Percentiles rank a stretch among this genome's conserved stretches.
Evolutionary conservation across 768 basidiomycete genomes (phyloP).

Genomic region (Lactifluus pinguis): DNA sequence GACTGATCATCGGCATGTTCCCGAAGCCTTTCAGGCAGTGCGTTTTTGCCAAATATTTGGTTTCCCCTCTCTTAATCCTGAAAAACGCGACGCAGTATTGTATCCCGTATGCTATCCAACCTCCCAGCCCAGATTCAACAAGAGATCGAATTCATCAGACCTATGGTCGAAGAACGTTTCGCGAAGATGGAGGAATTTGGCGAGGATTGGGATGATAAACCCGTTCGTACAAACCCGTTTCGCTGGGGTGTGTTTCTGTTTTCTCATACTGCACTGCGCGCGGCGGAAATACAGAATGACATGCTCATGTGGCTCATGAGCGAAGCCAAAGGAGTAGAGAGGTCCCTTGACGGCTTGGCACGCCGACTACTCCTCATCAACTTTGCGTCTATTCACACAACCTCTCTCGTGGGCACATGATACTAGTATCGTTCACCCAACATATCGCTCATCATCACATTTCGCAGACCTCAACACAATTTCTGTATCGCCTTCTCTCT

Average conservation of each 20-base stretch:
- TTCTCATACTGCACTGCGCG: neutral
- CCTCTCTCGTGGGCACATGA: conserved; percentile 22
- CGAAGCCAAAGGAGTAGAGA: conserved; percentile 26
- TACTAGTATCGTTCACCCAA: neutral
- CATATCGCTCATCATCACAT: neutral
- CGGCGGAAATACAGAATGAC: conserved; percentile 31
- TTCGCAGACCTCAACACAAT: conserved; percentile 24
- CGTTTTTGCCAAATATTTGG: conserved; percentile 15
- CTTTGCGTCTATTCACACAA: conserved; percentile 31
- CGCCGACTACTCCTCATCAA: conserved; percentile 24
- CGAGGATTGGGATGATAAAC: conserved; percentile 21
- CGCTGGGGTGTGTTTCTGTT: no score
- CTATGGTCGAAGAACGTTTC: conserved; percentile 19
- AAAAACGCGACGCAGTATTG: conserved; percentile 8
- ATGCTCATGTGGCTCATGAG: conserved; percentile 40
- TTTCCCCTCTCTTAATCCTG: neutral
- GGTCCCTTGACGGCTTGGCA: conserved; percentile 27
- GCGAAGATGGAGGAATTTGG: conserved; percentile 18
- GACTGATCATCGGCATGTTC: conserved; percentile 25
- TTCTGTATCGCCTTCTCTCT: conserved; percentile 25
- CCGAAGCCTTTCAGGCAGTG: conserved; percentile 31
- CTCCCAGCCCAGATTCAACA: conserved; percentile 9
- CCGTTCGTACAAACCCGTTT: conserved; percentile 16
- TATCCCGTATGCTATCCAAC: conserved; percentile 15
- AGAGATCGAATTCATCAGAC: conserved; percentile 4